These are phyloP conservation scores for Claviceps sp. DNA, from an alignment of 2,329 filamentous ascomycete species.

Conservation along the genomic window DNA sequence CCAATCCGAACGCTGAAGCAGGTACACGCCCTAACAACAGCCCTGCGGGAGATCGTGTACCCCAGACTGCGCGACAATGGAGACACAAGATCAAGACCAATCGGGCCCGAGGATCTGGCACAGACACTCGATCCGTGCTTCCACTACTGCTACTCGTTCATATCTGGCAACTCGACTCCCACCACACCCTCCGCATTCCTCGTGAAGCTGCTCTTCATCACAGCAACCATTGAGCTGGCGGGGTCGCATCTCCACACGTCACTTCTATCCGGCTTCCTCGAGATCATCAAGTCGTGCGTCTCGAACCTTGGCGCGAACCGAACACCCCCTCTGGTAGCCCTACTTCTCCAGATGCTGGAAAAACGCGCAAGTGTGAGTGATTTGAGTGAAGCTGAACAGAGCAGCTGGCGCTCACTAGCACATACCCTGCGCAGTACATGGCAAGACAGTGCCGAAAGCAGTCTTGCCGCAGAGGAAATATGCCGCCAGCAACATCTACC, in stretches of 20 bases:
- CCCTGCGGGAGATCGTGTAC: neutral
- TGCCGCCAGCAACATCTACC: neutral
- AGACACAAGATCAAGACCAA: neutral
- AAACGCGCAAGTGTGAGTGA: slow-evolving; percentile 14
- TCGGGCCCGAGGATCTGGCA: slow-evolving; percentile 18
- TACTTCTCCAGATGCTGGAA: slow-evolving; percentile 22
- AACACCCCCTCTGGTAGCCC: slow-evolving; percentile 20
- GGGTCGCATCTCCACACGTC: slow-evolving; percentile 20
- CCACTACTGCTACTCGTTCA: slow-evolving; percentile 25
- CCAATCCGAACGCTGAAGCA: slow-evolving; percentile 4
- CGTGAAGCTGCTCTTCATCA: slow-evolving; percentile 24
- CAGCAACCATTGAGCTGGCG: slow-evolving; percentile 21
- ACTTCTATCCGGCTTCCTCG: slow-evolving; percentile 22
- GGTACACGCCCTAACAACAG: neutral
- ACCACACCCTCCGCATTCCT: slow-evolving; percentile 22
- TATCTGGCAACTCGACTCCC: slow-evolving; percentile 21
- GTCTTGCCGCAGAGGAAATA: neutral
- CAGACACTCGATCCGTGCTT: slow-evolving; percentile 20
- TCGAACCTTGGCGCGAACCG: slow-evolving; percentile 20
- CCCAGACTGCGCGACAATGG: neutral
- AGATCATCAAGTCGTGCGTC: slow-evolving; percentile 21
- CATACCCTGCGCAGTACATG: slow-evolving; percentile 12
- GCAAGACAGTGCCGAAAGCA: neutral
- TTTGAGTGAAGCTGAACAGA: slow-evolving; percentile 21
- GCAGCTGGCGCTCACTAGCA: slow-evolving; percentile 18